These are phyloP conservation scores for Tolypocladium inflatum DNA, from an alignment of 2,329 filamentous ascomycete genomes.

Conservation along the genomic window DNA sequence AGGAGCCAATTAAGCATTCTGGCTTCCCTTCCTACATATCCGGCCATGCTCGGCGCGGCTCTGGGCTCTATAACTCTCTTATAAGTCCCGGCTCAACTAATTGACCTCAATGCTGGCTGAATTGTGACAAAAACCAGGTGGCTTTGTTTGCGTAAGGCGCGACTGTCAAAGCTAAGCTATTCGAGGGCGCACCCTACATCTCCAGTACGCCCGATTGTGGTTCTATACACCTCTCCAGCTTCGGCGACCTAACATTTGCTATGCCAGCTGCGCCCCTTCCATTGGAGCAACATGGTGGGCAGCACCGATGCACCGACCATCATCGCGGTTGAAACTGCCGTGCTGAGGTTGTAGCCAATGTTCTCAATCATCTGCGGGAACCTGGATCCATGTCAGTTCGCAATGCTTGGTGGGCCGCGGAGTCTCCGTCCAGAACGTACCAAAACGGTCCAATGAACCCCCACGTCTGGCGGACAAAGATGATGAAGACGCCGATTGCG, in stretches of 20 bases:
- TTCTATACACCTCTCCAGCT: no score
- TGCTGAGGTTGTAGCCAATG: neutral
- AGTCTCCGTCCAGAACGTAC: conserved; percentile 4
- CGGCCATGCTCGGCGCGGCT: neutral
- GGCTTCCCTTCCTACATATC: neutral
- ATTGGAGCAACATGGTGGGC: conserved; percentile 3
- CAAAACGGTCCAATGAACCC: conserved; percentile 34
- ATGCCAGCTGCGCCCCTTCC: neutral
- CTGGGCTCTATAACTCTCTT: neutral
- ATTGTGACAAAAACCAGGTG: neutral
- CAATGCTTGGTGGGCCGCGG: neutral
- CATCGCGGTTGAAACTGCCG: neutral
- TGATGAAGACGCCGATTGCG: conserved; percentile 49
- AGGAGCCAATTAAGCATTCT: neutral
- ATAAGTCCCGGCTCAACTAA: neutral
- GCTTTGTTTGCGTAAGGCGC: neutral
- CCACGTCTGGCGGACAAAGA: conserved; percentile 43
- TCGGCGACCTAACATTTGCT: no score
- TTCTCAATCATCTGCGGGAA: conserved; percentile 5
- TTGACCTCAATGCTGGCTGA: neutral
- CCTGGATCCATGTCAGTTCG: neutral
- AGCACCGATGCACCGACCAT: conserved; percentile 2
- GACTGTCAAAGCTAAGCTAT: neutral
- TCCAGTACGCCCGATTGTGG: neutral
- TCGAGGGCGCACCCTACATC: neutral